phyloP scores from a whole-genome alignment of 1,284 basidiomycete species.

The Golubevia sp. region DNA sequence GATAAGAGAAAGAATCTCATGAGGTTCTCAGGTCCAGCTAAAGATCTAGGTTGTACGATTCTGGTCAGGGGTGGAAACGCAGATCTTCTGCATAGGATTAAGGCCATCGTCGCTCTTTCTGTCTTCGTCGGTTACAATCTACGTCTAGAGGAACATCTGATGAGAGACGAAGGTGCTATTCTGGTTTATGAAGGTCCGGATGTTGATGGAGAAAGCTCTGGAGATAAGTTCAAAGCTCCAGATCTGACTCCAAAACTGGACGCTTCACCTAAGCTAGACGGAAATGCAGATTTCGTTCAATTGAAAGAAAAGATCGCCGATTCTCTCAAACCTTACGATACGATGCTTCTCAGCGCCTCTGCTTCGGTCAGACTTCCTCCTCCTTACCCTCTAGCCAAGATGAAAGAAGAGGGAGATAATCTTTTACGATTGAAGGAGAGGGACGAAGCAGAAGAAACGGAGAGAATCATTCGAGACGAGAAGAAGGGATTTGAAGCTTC shows the following conservation, averaged over 20 bases:
- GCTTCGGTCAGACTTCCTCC: constrained; percentile 86
- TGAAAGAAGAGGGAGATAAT: constrained; percentile 82
- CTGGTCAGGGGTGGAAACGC: constrained; percentile 86
- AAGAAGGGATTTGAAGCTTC: constrained; percentile 38
- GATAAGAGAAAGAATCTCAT: constrained; percentile 91
- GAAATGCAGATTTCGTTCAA: constrained; percentile 68
- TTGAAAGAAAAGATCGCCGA: constrained; percentile 53
- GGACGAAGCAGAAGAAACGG: constrained; percentile 75
- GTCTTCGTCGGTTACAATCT: constrained; percentile 86
- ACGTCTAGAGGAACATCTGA: constrained; percentile 90
- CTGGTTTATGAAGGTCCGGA: constrained; percentile 6
- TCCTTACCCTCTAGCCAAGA: constrained; percentile 79
- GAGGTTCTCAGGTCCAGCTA: constrained; percentile 92
- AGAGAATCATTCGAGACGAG: constrained; percentile 78
- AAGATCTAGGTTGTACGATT: constrained; percentile 91
- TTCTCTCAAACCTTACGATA: constrained; percentile 78
- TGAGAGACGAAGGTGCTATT: constrained; percentile 75
- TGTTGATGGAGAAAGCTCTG: neutral
- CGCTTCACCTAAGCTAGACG: constrained; percentile 60
- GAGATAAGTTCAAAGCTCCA: constrained; percentile 10
- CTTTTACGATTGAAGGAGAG: constrained; percentile 71
- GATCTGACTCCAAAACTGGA: constrained; percentile 21
- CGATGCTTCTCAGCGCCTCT: constrained; percentile 85
- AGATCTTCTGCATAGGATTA: constrained; percentile 79
- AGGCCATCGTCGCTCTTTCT: constrained; percentile 88